Percentiles rank a stretch among this genome's conserved stretches.
Conservation (phyloP, 768 basidiomycete genomes). For the Hygrocybe punicea region DNA sequence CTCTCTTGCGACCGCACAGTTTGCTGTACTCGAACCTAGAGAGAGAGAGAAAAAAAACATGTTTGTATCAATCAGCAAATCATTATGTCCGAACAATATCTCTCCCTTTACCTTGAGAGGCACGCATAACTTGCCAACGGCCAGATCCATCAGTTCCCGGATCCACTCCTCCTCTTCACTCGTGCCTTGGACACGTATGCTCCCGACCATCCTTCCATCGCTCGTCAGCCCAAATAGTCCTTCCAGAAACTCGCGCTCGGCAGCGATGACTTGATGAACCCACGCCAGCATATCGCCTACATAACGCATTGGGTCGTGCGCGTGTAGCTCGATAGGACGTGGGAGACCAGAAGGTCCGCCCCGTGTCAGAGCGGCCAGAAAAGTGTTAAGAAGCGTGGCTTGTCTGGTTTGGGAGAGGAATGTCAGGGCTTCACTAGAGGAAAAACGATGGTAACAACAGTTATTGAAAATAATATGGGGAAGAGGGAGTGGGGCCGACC, state of each 20-base stretch:
- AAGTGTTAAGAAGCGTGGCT: slow-evolving; percentile 70
- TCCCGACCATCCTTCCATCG: slow-evolving; percentile 73
- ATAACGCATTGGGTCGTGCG: slow-evolving; percentile 95
- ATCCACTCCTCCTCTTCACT: slow-evolving; percentile 78
- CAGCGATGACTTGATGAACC: slow-evolving; percentile 95
- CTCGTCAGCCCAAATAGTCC: slow-evolving; percentile 70
- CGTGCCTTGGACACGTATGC: slow-evolving; percentile 51
- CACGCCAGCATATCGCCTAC: slow-evolving; percentile 98
- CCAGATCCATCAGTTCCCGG: slow-evolving; percentile 72
- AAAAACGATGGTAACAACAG: not conserved
- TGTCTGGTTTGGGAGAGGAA: slow-evolving; percentile 81
- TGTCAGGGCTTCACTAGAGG: slow-evolving; percentile 60
- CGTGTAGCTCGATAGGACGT: slow-evolving; percentile 94
- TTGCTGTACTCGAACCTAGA: slow-evolving; percentile 89
- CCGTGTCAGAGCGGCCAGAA: slow-evolving; percentile 83
- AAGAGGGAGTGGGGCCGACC: slow-evolving; percentile 43
- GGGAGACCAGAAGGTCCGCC: slow-evolving; percentile 83
- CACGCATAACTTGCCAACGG: slow-evolving; percentile 77
- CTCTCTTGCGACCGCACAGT: slow-evolving; percentile 93
- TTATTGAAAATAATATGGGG: too few species aligned
- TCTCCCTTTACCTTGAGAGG: slow-evolving; percentile 70
- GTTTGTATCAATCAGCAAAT: slow-evolving; percentile 27
- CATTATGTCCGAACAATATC: not conserved
- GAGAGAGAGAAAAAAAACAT: too few species aligned
- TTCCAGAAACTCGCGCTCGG: slow-evolving; percentile 92